A percentile compares a stretch with the other conserved stretches of the same genome.
phyloP scores from a whole-genome alignment of 768 basidiomycete species.

The Pholiota microspora region DNA sequence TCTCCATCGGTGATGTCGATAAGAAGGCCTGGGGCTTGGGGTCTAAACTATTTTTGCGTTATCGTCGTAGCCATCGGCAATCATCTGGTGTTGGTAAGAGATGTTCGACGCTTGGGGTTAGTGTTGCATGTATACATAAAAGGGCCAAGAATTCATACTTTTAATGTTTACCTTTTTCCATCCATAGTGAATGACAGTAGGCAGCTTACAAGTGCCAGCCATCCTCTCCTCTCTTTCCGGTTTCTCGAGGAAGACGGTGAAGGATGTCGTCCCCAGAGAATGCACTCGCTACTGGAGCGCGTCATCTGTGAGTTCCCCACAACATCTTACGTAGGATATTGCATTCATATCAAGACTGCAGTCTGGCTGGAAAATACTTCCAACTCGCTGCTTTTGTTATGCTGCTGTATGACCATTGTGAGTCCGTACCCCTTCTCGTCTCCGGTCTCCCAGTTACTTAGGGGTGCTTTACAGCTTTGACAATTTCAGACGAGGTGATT shows the following conservation, averaged over 20 bases:
- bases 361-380: constrained; percentile 20
- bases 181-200: not conserved
- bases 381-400: constrained; percentile 18
- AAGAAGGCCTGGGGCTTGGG: not conserved
- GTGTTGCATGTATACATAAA: not conserved
- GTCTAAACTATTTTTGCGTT: not conserved
- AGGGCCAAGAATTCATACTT: not conserved
- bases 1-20: not conserved
- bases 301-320: constrained; percentile 6
- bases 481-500: constrained; percentile 16
- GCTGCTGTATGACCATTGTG: constrained; percentile 19
- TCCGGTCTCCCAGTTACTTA: not conserved
- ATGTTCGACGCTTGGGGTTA: not conserved
- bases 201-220: not conserved
- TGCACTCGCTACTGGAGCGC: constrained; percentile 5
- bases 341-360: not conserved
- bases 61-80: not conserved
- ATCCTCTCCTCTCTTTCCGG: not conserved
- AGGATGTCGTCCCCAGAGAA: constrained; percentile 8
- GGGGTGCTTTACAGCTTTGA: constrained; percentile 1
- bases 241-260: not conserved
- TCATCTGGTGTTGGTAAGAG: not conserved
- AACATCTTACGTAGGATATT: not conserved
- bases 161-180: not conserved
- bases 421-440: not conserved